phyloP scores from a whole-genome alignment of 2,329 filamentous ascomycete species.

The Eutypa lata region DNA sequence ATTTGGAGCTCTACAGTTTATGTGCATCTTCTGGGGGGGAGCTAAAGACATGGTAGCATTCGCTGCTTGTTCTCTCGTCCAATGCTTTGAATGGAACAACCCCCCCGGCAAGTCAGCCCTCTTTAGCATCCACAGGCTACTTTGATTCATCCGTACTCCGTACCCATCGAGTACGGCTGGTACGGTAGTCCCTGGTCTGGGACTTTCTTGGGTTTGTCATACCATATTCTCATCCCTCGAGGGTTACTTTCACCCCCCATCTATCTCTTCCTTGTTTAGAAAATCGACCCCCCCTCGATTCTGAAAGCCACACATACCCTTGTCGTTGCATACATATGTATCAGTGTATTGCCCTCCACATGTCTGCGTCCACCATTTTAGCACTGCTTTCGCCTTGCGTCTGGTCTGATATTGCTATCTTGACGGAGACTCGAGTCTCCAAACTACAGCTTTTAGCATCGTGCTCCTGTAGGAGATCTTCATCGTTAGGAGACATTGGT shows the following conservation, averaged over 20 bases:
- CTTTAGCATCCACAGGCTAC: conserved; percentile 25
- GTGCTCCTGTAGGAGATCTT: conserved; percentile 23
- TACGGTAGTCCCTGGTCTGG: conserved; percentile 19
- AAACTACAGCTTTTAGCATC: conserved; percentile 25
- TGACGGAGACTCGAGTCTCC: conserved; percentile 26
- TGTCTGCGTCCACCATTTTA: conserved; percentile 26
- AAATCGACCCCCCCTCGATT: conserved; percentile 15
- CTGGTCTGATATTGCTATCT: conserved; percentile 30
- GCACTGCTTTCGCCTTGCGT: conserved; percentile 27
- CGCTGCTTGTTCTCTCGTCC: conserved; percentile 24
- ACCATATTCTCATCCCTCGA: conserved; percentile 29
- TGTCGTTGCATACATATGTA: conserved; percentile 40
- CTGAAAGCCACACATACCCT: conserved; percentile 28
- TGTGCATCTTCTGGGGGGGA: conserved; percentile 22
- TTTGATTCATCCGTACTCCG: conserved; percentile 23
- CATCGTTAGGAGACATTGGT: conserved; percentile 19
- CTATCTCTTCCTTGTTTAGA: conserved; percentile 17
- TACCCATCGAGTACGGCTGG: conserved; percentile 14
- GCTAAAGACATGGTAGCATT: conserved; percentile 28
- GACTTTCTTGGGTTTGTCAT: conserved; percentile 26
- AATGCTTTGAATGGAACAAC: conserved; percentile 17
- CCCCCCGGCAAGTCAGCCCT: conserved; percentile 26
- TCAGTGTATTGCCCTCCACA: conserved; percentile 32
- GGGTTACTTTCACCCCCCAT: conserved; percentile 26
- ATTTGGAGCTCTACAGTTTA: conserved; percentile 10